Evolutionary conservation across 2,329 filamentous ascomycete species (phyloP).

Genomic region (Teratosphaeria gauchensis): DNA sequence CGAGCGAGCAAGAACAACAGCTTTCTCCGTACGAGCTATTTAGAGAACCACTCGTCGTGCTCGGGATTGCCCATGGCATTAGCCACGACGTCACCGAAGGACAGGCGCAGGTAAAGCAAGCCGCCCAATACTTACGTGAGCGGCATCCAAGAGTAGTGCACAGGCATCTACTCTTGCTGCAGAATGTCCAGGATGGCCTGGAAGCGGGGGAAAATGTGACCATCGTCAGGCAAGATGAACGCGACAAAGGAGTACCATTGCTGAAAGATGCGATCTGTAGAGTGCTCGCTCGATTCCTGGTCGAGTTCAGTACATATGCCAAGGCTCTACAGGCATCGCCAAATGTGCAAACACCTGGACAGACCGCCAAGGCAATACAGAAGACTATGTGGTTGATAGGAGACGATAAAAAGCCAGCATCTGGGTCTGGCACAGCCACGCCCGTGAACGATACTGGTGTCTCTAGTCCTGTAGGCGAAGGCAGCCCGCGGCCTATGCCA

Average conservation of each 20-base stretch:
- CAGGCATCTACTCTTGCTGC: slow-evolving; percentile 20
- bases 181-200: slow-evolving; percentile 3
- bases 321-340: slow-evolving; percentile 44
- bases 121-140: slow-evolving; percentile 21
- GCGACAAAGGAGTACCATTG: slow-evolving; percentile 17
- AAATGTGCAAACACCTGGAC: slow-evolving; percentile 66
- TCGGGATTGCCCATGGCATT: slow-evolving; percentile 77
- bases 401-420: slow-evolving; percentile 10
- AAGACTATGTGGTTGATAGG: slow-evolving; percentile 22
- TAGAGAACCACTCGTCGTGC: slow-evolving; percentile 70
- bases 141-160: slow-evolving; percentile 24
- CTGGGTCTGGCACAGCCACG: slow-evolving; percentile 14
- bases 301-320: slow-evolving; percentile 39
- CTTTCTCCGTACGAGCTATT: slow-evolving; percentile 85
- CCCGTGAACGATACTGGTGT: slow-evolving; percentile 11
- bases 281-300: slow-evolving; percentile 35
- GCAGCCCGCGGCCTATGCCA: slow-evolving; percentile 3
- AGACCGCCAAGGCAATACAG: slow-evolving; percentile 31
- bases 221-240: not conserved
- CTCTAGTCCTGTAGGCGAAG: slow-evolving; percentile 18
- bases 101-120: slow-evolving; percentile 20
- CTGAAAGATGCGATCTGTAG: slow-evolving; percentile 33
- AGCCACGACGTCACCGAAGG: slow-evolving; percentile 43
- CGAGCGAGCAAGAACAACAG: slow-evolving; percentile 68
- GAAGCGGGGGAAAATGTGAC: slow-evolving; percentile 1